Evolutionary conservation across 768 basidiomycete species (phyloP), one percentile per base, ranked within the genome.

Genomic region (Leccinum truebloodii): DNA sequence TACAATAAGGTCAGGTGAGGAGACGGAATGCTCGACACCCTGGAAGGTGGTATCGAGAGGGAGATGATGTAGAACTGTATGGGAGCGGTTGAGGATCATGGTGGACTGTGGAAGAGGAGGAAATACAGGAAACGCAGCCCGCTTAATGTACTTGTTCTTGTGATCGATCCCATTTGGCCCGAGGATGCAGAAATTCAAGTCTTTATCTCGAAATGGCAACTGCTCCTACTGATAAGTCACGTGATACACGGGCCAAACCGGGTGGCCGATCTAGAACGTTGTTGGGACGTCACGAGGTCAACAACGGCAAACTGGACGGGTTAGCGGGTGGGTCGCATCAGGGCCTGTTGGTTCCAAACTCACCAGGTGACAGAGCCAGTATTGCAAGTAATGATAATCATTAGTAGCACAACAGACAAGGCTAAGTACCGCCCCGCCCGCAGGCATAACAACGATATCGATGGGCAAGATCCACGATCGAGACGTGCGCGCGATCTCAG

Each of bases 41-140:
- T 77, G 78, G 74, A 92, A 91, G 9, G 86, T 84, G 0, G 89
- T 86, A 52, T 80, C 70, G 53, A 92, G 84, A 37, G 72, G 69
- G 37, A 75, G 58, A 73, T 90, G 88, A 62, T 82, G 78, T 50
- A 87, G 73, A 49, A 73, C 57, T 49, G 62, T 60, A 58, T 60
- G 72, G 0, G 71, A 63, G 50, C 66, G 72, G 35, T 68, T 64
- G 30, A 68, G 60, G 61, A 74, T 74, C 73, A 74, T 74, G 18
- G 58, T 60, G 60, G 59, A n/a, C 7, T 18, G 51, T 48, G 6
- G 35, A 57, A 60, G 50, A 62, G 57, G 39, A 48, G 4, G 54
- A 44, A 4, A 28, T 3, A 18, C 3, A n/a, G 22, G 18, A 4
- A 39, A 37, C 10, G 26, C 57, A 51, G n/a, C 18, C 35, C n/a